phyloP scores from a whole-genome alignment of 1,139 yeast genomes.

The Zygosaccharomyces sapae region DNA sequence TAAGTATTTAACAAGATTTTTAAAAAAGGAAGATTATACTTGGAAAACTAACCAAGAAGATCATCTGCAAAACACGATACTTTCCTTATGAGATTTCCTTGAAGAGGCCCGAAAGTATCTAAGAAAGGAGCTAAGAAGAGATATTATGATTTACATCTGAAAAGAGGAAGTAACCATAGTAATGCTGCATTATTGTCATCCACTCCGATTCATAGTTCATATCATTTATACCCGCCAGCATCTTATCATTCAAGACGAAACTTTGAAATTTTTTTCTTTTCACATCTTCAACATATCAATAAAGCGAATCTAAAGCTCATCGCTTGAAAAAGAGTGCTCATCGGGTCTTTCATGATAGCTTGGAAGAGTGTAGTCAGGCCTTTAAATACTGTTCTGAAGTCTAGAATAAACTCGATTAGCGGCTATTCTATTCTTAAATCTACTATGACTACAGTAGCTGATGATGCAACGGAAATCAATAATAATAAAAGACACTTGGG shows the following conservation, averaged over 20 bases:
- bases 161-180: too few relatives aligned
- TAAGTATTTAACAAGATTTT: too few relatives aligned
- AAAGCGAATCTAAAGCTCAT: constrained; percentile 7
- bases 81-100: too few relatives aligned
- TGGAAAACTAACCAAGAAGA: too few relatives aligned
- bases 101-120: too few relatives aligned
- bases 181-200: too few relatives aligned
- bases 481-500: constrained; percentile 4
- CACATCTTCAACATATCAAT: background rate
- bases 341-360: constrained; percentile 1
- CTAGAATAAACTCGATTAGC: background rate
- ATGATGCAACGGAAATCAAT: background rate
- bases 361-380: background rate
- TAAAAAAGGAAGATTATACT: too few relatives aligned
- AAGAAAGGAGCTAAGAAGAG: too few relatives aligned
- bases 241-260: background rate
- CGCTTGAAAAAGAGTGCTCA: constrained; percentile 1
- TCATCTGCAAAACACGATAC: too few relatives aligned
- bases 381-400: background rate
- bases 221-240: background rate
- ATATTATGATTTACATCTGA: too few relatives aligned
- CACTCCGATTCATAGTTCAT: background rate
- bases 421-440: too few relatives aligned
- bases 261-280: background rate
- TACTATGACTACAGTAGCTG: background rate